Conservation (phyloP, 164 flowering plant species). For the Stephania japonica region DNA sequence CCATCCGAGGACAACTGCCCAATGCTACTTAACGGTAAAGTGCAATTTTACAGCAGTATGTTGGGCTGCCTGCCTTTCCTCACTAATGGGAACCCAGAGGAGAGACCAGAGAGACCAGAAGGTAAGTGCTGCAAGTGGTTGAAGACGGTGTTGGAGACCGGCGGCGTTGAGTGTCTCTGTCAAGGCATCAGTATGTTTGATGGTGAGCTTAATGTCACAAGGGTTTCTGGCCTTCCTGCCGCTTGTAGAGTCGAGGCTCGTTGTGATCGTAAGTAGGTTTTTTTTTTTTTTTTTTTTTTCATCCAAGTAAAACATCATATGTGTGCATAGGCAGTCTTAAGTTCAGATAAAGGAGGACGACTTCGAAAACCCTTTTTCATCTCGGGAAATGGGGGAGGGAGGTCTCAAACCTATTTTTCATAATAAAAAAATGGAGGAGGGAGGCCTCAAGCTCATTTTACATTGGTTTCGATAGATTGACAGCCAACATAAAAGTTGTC, state of each 20-base stretch:
- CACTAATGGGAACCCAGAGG: constrained; percentile 4
- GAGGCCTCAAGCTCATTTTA: too few relatives aligned
- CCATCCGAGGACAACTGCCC: constrained; percentile 3
- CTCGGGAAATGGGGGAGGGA: too few relatives aligned
- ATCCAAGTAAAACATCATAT: too few relatives aligned
- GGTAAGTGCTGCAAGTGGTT: constrained; percentile 10
- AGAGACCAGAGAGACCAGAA: background rate
- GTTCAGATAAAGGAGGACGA: too few relatives aligned
- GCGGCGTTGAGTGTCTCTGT: constrained; percentile 7
- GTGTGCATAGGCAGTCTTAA: too few relatives aligned
- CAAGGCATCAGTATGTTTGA: background rate
- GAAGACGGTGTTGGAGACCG: constrained; percentile 7
- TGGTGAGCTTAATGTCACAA: background rate
- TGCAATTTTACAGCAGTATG: too few relatives aligned
- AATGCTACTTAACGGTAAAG: background rate
- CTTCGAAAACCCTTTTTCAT: too few relatives aligned
- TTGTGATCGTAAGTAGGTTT: constrained; percentile 2
- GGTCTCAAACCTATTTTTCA: too few relatives aligned
- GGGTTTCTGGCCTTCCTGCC: constrained; percentile 2
- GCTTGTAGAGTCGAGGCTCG: constrained; percentile 7
- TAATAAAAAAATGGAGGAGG: too few relatives aligned
- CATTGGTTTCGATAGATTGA: too few relatives aligned
- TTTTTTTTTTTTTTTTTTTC: background rate
- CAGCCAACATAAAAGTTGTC: too few relatives aligned
- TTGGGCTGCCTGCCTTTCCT: constrained; percentile 8